Conservation (phyloP, 1,284 basidiomycete genomes). For the Moesziomyces sp. region DNA sequence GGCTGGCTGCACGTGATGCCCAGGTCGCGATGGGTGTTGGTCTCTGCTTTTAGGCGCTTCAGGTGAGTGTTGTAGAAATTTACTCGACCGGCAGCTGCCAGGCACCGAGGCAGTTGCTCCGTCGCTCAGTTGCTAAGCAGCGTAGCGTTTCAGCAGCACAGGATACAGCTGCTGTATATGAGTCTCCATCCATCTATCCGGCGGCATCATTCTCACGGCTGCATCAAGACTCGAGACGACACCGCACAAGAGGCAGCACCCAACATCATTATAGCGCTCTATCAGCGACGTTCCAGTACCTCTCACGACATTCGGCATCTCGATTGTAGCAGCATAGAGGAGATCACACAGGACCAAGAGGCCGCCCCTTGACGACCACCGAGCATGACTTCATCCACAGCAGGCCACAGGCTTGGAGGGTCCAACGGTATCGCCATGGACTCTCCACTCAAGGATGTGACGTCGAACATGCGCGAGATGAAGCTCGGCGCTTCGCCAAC, state of each 20-base stretch:
- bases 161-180: no score
- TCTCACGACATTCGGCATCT: no score
- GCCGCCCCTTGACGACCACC: neutral
- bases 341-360: neutral
- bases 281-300: no score
- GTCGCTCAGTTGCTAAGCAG: neutral
- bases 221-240: no score
- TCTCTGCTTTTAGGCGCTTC: slow-evolving; percentile 3
- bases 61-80: slow-evolving; percentile 25
- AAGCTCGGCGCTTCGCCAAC: slow-evolving; percentile 40
- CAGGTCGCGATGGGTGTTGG: slow-evolving; percentile 40
- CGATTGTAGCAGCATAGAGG: no score
- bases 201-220: no score
- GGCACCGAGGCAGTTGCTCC: neutral
- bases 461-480: slow-evolving; percentile 50
- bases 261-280: neutral
- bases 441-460: slow-evolving; percentile 53
- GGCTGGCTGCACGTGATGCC: slow-evolving; percentile 15
- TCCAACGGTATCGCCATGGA: slow-evolving; percentile 22
- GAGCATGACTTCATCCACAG: neutral
- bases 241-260: neutral
- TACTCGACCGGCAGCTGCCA: slow-evolving; percentile 25
- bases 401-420: neutral
- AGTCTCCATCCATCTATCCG: no score
- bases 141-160: neutral